phyloP scores from a whole-genome alignment of 768 basidiomycete species.

The Auriscalpium orientale region DNA sequence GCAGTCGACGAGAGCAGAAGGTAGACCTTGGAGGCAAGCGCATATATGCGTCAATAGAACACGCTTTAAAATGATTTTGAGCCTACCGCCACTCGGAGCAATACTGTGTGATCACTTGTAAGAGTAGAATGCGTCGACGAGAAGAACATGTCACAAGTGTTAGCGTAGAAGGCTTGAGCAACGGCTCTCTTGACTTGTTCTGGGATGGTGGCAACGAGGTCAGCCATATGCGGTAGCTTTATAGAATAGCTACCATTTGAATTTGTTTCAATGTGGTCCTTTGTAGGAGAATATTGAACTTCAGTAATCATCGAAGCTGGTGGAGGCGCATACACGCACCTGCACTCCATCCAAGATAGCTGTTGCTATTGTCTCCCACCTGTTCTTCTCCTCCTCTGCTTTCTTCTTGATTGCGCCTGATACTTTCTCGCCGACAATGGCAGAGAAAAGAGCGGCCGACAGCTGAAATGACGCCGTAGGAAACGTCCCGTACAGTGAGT shows the following conservation, averaged over 20 bases:
- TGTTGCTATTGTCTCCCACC: slow-evolving; percentile 11
- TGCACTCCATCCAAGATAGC: slow-evolving; percentile 11
- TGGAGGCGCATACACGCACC: not conserved
- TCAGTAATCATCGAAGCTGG: not conserved
- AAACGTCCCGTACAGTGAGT: slow-evolving; percentile 7
- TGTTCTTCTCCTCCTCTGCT: not conserved
- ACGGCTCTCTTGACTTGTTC: slow-evolving; percentile 10
- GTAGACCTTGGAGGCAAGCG: slow-evolving; percentile 1
- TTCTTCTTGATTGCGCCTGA: not conserved
- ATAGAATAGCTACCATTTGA: not conserved
- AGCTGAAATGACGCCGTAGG: slow-evolving; percentile 10
- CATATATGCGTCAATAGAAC: not conserved
- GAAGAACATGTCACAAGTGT: slow-evolving; percentile 12
- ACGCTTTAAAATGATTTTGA: not conserved
- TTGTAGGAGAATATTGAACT: not conserved
- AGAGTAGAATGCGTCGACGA: not conserved
- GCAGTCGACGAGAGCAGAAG: slow-evolving; percentile 11
- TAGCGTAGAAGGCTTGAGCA: slow-evolving; percentile 12
- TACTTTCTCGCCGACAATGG: slow-evolving; percentile 8
- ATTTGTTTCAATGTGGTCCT: slow-evolving; percentile 13
- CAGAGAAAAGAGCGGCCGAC: slow-evolving; percentile 8
- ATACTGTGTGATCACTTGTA: slow-evolving; percentile 1
- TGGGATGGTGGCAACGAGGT: not conserved
- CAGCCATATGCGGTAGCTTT: not conserved
- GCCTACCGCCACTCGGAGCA: slow-evolving; percentile 11